Conservation (phyloP, 768 basidiomycete genomes). For the Leccinum fibrillosum region DNA sequence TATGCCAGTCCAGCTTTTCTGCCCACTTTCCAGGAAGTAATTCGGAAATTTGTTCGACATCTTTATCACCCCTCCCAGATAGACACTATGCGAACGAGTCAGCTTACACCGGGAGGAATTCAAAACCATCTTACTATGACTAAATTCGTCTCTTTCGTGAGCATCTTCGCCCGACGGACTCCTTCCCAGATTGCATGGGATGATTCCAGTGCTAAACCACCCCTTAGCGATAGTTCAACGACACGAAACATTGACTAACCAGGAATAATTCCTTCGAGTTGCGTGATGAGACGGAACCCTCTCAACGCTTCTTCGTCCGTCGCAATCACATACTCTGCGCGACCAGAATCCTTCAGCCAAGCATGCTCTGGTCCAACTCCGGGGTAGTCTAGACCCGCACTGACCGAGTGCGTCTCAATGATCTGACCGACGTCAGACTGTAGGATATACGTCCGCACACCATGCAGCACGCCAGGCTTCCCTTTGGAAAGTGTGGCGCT, state of each 20-base stretch:
- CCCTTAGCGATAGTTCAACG: constrained; percentile 5
- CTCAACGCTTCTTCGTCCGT: constrained; percentile 93
- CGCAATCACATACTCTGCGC: constrained; percentile 91
- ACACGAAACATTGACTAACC: constrained; percentile 42
- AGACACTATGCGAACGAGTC: constrained; percentile 56
- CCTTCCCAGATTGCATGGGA: constrained; percentile 96
- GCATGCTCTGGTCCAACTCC: constrained; percentile 98
- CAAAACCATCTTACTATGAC: constrained; percentile 69
- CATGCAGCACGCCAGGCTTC: constrained; percentile 91
- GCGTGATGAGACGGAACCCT: constrained; percentile 89
- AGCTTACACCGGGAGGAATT: background rate
- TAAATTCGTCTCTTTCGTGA: constrained; percentile 82
- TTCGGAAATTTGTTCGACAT: constrained; percentile 95
- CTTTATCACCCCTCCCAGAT: constrained; percentile 96
- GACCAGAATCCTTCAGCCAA: constrained; percentile 91
- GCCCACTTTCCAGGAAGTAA: constrained; percentile 93
- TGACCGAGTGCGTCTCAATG: constrained; percentile 95
- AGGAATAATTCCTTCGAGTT: constrained; percentile 96
- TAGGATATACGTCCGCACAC: constrained; percentile 92
- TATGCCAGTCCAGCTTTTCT: constrained; percentile 89
- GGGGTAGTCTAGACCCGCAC: constrained; percentile 94
- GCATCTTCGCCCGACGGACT: constrained; percentile 75
- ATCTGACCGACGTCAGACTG: constrained; percentile 91
- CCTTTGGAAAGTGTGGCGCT: constrained; percentile 93
- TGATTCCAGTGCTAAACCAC: constrained; percentile 75